Evolutionary conservation across 805 yeast genomes (phyloP).

Genomic region (Wickerhamiella sergipiensis): DNA sequence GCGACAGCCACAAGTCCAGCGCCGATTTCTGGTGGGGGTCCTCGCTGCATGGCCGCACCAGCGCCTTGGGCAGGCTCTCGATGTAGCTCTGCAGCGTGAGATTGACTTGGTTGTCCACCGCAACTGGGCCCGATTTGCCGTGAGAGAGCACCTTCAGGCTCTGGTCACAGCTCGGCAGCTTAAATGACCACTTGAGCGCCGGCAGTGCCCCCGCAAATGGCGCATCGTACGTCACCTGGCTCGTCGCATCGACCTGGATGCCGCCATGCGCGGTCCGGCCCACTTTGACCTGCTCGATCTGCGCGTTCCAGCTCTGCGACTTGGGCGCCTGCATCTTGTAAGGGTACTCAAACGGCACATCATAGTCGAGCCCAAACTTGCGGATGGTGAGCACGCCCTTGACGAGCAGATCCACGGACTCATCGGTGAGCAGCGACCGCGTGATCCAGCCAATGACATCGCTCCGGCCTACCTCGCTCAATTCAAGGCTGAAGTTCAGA

Average conservation of each 20-base stretch:
- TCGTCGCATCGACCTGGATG: not conserved
- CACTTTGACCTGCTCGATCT: slow-evolving; percentile 5
- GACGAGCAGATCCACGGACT: slow-evolving; percentile 5
- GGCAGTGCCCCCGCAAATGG: slow-evolving; percentile 18
- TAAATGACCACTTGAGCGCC: slow-evolving; percentile 18
- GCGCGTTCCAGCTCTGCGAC: slow-evolving; percentile 9
- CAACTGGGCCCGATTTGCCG: slow-evolving; percentile 8
- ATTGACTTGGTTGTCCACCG: slow-evolving; percentile 2
- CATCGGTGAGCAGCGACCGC: slow-evolving; percentile 1
- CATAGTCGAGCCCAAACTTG: slow-evolving; percentile 11
- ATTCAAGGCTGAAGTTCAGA: not conserved
- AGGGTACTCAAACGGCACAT: slow-evolving; percentile 4
- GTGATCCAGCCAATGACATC: slow-evolving; percentile 8
- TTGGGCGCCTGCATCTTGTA: slow-evolving; percentile 4
- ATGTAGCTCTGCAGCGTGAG: slow-evolving; percentile 12
- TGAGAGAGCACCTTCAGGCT: slow-evolving; percentile 8
- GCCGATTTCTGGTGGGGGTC: slow-evolving; percentile 15
- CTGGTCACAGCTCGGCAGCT: slow-evolving; percentile 20
- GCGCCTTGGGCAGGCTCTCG: slow-evolving; percentile 12
- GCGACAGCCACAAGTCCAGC: slow-evolving; percentile 17
- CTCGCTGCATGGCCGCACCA: slow-evolving; percentile 15
- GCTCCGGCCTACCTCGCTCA: slow-evolving; percentile 13
- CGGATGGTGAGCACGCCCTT: slow-evolving; percentile 5
- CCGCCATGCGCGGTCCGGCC: not conserved
- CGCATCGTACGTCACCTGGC: not conserved